Percentiles rank a stretch among this genome's conserved stretches.
Conservation (phyloP, 208 protist species). For the Acanthamoeba quina region DNA sequence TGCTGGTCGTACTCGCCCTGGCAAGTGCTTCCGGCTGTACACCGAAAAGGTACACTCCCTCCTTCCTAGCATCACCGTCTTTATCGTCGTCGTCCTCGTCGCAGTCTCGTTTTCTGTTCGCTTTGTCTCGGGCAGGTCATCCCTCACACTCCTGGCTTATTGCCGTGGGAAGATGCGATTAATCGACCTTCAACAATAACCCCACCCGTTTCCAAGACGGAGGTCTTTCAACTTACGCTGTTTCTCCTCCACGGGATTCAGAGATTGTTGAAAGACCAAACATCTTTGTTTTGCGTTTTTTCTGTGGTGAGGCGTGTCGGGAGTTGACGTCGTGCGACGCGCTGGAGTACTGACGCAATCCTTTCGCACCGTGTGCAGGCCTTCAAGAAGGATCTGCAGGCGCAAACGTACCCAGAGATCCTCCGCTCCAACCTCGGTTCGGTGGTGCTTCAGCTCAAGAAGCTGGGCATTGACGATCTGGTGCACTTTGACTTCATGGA, state of each 20-base stretch:
- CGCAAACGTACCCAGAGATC: slow-evolving; percentile 94
- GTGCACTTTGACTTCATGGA: slow-evolving; percentile 98
- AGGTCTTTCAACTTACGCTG: not conserved
- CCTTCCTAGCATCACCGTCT: not conserved
- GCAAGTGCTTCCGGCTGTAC: slow-evolving; percentile 98
- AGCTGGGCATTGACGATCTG: slow-evolving; percentile 95
- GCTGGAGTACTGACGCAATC: not conserved
- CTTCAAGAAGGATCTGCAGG: slow-evolving; percentile 91
- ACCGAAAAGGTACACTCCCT: slow-evolving; percentile 83
- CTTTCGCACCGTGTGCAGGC: slow-evolving; percentile 76
- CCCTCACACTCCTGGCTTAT: not conserved
- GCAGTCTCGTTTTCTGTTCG: not conserved
- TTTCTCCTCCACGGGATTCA: not conserved
- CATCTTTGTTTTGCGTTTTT: not conserved
- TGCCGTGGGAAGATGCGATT: slow-evolving; percentile 8
- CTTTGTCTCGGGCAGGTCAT: not conserved
- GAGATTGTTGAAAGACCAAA: not conserved
- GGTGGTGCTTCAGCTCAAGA: slow-evolving; percentile 96
- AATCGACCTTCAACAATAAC: slow-evolving; percentile 4
- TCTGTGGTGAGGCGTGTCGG: not conserved
- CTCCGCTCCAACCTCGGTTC: slow-evolving; percentile 92
- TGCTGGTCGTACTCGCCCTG: slow-evolving; percentile 98
- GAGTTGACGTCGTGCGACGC: slow-evolving; percentile 53
- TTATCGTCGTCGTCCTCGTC: not conserved
- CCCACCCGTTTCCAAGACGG: not conserved